Conservation (phyloP, 1,284 basidiomycete genomes). For the Cutaneotrichosporon spelunceum region DNA sequence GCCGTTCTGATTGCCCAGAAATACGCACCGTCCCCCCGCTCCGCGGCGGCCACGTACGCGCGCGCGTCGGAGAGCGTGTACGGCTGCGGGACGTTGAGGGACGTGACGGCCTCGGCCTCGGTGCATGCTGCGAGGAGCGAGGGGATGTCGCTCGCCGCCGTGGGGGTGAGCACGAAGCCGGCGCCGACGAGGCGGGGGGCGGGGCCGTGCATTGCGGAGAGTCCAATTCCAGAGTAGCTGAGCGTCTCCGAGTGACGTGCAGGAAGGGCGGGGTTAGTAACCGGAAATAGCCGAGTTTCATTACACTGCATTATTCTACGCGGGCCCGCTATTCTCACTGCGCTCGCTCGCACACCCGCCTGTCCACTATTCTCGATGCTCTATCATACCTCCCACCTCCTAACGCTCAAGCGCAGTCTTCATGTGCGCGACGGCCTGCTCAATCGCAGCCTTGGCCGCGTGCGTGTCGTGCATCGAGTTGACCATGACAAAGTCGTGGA, state of each 20-base stretch:
- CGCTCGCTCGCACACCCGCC: too few relatives aligned
- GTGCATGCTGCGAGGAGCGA: constrained; percentile 3
- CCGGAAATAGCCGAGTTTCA: too few relatives aligned
- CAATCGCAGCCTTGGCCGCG: constrained; percentile 11
- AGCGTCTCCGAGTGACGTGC: too few relatives aligned
- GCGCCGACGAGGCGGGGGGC: neutral
- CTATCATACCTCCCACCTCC: too few relatives aligned
- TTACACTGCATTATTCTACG: too few relatives aligned
- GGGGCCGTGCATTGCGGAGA: neutral
- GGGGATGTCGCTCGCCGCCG: neutral
- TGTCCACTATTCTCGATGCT: too few relatives aligned
- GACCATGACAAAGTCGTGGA: constrained; percentile 25
- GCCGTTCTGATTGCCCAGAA: neutral
- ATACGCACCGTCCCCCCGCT: neutral
- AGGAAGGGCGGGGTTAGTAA: neutral
- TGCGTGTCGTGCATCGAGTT: constrained; percentile 19
- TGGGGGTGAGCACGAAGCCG: neutral
- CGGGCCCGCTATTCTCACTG: too few relatives aligned
- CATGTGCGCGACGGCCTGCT: neutral
- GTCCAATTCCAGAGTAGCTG: too few relatives aligned
- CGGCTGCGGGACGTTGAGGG: constrained; percentile 12
- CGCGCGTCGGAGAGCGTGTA: constrained; percentile 3
- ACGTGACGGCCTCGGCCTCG: constrained; percentile 4
- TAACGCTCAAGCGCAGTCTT: too few relatives aligned
- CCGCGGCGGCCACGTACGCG: neutral